Base-by-base conservation (phyloP, 2,329 filamentous ascomycete species). In the Exophiala sp. region DNA sequence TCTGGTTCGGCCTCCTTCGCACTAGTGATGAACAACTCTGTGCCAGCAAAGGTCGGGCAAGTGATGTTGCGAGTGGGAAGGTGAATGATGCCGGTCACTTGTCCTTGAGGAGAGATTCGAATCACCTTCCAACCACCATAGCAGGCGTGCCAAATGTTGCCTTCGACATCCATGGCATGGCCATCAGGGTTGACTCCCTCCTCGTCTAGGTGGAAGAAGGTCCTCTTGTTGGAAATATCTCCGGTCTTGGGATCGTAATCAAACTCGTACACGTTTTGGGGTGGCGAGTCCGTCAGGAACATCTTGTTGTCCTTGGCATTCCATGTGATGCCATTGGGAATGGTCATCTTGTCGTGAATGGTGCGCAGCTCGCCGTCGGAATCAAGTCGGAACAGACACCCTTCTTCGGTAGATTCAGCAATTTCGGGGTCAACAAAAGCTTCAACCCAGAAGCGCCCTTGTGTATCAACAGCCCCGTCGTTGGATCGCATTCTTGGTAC, bases 101-200 rank as follows among this genome's bases (percentile, higher is more conserved):
- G 75, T 2, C 89, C 90, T 47, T 79, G 70, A 3, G 84, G 82
- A 44, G 80, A 83, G 65, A 96, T 86, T 68, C 87, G 83, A 61
- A 95, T 73, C 20, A 96, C 88, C 56, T 83, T 81, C 55, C 81
- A 77, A 58, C 87, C 88, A 50, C 90, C 90, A 67, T 89, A 94
- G n/a, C 94, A 78, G 6, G 89, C 88, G 57, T 88, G 85, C 91
- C 92, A 96, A 65, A 96, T 78, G 73, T 87, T 86, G n/a, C 90
- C 91, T 50, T 95, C 83, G 40, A 79, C 81, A 66, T 96, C 91
- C 65, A 95, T 81, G 58, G 86, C 85, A 72, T 92, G 91, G 2
- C 91, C 91, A 70, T 96, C 91, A 1, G 90, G 90, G 58, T 81
- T 77, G 5, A 74, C 75, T 10, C 83, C 82, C 44, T 79, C 69